Evolutionary conservation across 2,329 filamentous ascomycete species (phyloP).

Genomic region (Chrysosporium keratinophilum): DNA sequence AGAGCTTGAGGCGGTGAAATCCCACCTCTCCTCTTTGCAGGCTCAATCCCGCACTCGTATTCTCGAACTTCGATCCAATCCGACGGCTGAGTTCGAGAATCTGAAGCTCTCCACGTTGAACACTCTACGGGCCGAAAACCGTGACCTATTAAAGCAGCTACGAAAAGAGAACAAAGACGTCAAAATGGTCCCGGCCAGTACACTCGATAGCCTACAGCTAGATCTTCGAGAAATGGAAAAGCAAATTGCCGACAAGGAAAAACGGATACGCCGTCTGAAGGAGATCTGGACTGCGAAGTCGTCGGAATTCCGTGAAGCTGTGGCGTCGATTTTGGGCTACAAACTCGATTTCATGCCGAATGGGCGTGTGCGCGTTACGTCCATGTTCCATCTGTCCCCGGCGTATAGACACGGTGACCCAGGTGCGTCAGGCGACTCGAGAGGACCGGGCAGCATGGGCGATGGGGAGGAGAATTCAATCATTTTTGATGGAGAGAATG

Average conservation of each 20-base stretch:
- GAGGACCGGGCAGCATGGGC: conserved; percentile 35
- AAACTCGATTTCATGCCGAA: conserved; percentile 95
- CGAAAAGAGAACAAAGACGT: conserved; percentile 39
- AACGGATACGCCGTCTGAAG: conserved; percentile 73
- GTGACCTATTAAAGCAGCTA: conserved; percentile 66
- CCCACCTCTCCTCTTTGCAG: conserved; percentile 59
- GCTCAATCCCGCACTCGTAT: conserved; percentile 67
- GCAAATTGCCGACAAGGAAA: conserved; percentile 59
- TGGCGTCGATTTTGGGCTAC: conserved; percentile 86
- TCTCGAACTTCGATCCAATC: conserved; percentile 81
- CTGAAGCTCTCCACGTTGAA: conserved; percentile 72
- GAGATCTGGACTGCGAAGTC: conserved; percentile 89
- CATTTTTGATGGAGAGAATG: conserved; percentile 84
- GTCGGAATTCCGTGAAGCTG: conserved; percentile 88
- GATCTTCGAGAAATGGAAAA: conserved; percentile 64
- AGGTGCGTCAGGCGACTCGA: conserved; percentile 51
- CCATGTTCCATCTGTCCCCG: conserved; percentile 63
- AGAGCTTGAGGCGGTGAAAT: conserved; percentile 60
- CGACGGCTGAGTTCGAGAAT: conserved; percentile 73
- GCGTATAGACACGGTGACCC: conserved; percentile 34
- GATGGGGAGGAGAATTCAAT: conserved; percentile 47
- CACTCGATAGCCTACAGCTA: conserved; percentile 63
- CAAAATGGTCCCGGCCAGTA: conserved; percentile 62
- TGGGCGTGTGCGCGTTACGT: conserved; percentile 85
- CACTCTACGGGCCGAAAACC: conserved; percentile 72